Percentiles rank a stretch among this genome's conserved stretches.
Evolutionary conservation across 2,329 filamentous ascomycete species (phyloP).

Genomic region (Balansia obtecta): DNA sequence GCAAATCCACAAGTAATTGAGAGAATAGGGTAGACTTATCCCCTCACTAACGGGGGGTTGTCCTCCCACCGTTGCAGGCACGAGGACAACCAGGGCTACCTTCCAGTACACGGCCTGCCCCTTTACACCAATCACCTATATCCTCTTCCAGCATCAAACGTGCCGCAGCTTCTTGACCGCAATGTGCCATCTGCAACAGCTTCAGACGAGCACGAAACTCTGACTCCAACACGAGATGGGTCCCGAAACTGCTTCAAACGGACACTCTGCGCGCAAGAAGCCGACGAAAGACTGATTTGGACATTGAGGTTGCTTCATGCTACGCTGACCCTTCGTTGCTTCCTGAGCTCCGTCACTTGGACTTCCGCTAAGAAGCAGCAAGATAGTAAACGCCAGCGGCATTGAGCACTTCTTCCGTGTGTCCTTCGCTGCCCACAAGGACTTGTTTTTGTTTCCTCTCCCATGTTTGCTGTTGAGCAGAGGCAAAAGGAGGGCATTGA

Average conservation of each 20-base stretch:
- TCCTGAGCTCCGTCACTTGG: slow-evolving; percentile 5
- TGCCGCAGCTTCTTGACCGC: not conserved
- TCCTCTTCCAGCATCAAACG: not conserved
- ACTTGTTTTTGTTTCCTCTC: slow-evolving; percentile 94
- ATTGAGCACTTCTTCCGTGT: slow-evolving; percentile 52
- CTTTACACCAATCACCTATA: slow-evolving; percentile 13
- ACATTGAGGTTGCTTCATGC: not conserved
- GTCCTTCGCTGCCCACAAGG: slow-evolving; percentile 73
- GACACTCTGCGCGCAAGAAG: not conserved
- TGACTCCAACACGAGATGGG: slow-evolving; percentile 90
- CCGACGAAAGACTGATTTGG: not conserved
- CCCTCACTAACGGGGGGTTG: slow-evolving; percentile 31
- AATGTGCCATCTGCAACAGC: slow-evolving; percentile 9
- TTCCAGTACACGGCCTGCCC: slow-evolving; percentile 24
- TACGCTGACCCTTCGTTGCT: not conserved
- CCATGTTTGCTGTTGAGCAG: slow-evolving; percentile 23
- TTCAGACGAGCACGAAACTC: slow-evolving; percentile 81
- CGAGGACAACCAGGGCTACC: slow-evolving; percentile 36
- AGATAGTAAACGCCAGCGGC: not conserved
- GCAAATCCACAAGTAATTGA: not conserved
- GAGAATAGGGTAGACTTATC: slow-evolving; percentile 32
- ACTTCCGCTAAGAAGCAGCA: not conserved
- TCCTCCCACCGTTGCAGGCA: slow-evolving; percentile 38
- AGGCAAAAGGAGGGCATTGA: slow-evolving; percentile 47
- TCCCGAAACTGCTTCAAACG: slow-evolving; percentile 39